Evolutionary conservation across 805 yeast genomes (phyloP).

Genomic region (Ogataea haglerorum): DNA sequence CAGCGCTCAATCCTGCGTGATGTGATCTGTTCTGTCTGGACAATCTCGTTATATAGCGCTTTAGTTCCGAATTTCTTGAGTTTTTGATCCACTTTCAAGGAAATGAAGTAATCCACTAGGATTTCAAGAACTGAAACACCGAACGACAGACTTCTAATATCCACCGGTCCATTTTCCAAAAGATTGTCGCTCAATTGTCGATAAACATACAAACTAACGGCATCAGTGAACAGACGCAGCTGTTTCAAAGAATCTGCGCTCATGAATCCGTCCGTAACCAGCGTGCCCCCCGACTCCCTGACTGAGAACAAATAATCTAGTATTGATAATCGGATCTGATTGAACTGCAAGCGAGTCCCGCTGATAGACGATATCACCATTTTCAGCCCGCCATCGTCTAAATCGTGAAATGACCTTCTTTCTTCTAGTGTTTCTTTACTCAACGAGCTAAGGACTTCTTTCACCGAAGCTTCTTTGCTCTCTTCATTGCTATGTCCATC

Average conservation of each 20-base stretch:
- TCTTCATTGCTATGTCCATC: constrained; percentile 8
- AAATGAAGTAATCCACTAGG: constrained; percentile 40
- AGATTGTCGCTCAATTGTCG: constrained; percentile 12
- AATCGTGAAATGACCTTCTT: constrained; percentile 14
- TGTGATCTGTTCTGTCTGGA: constrained; percentile 38
- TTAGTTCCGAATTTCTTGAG: constrained; percentile 21
- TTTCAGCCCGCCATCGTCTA: constrained; percentile 20
- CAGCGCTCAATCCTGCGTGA: constrained; percentile 47
- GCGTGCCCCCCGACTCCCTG: constrained; percentile 18
- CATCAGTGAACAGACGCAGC: constrained; percentile 25
- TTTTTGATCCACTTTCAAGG: constrained; percentile 26
- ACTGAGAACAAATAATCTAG: constrained; percentile 24
- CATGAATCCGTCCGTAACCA: constrained; percentile 25
- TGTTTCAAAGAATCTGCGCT: constrained; percentile 18
- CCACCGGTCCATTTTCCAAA: neutral
- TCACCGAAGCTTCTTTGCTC: constrained; percentile 25
- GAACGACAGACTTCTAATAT: constrained; percentile 2
- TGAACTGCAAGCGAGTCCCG: constrained; percentile 21
- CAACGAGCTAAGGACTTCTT: constrained; percentile 31
- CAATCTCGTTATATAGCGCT: constrained; percentile 27
- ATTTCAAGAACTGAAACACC: constrained; percentile 42
- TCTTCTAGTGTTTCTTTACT: constrained; percentile 13
- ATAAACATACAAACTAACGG: constrained; percentile 25
- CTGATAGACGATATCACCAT: constrained; percentile 20
- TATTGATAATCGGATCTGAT: constrained; percentile 27